Evolutionary conservation across 2,329 filamentous ascomycete species (phyloP).

Genomic region (Cercospora sp.): DNA sequence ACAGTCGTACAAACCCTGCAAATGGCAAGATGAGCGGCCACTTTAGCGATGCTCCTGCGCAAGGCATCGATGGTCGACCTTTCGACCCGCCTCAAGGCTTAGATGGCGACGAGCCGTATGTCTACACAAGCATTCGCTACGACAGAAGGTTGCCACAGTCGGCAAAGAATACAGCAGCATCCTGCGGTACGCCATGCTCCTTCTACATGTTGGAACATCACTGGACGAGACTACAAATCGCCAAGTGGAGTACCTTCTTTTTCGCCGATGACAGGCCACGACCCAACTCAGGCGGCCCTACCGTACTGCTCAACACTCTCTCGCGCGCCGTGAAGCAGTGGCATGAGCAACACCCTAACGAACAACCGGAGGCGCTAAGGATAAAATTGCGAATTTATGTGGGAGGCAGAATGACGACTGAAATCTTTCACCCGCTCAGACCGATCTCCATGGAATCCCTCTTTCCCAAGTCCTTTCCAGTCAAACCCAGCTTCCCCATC

Average conservation of each 20-base stretch:
- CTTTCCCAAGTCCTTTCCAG: conserved; percentile 58
- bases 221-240: conserved; percentile 46
- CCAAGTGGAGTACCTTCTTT: conserved; percentile 57
- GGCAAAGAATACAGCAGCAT: conserved; percentile 32
- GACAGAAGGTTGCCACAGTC: conserved; percentile 58
- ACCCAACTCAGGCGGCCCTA: conserved; percentile 50
- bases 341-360: conserved; percentile 37
- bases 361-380: conserved; percentile 36
- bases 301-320: conserved; percentile 36
- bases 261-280: conserved; percentile 70
- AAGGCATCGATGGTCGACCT: neutral
- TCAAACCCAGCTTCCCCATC: conserved; percentile 35
- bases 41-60: conserved; percentile 12
- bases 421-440: conserved; percentile 41
- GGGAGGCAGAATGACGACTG: conserved; percentile 42
- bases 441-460: conserved; percentile 54
- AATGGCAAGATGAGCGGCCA: conserved; percentile 27
- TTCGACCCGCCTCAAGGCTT: neutral
- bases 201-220: conserved; percentile 43
- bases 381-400: conserved; percentile 60
- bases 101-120: conserved; percentile 24
- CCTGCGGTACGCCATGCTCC: conserved; percentile 39
- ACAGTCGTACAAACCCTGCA: neutral
- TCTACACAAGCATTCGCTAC: conserved; percentile 53
- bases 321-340: conserved; percentile 37